Conservation (phyloP, 106 monocot genomes). For the Gastrodia elata region DNA sequence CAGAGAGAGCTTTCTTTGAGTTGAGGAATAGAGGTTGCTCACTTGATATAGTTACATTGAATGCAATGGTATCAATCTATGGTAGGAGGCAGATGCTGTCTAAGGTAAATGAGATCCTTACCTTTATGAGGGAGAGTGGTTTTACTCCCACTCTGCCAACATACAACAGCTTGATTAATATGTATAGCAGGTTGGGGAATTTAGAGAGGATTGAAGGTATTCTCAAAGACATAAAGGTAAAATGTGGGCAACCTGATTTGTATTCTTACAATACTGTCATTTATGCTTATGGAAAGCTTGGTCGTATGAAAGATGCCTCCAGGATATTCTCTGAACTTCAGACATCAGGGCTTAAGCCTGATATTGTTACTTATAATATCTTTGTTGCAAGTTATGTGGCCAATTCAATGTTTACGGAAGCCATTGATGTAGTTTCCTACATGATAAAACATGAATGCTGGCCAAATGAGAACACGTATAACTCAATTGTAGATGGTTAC, state of each 20-base stretch:
- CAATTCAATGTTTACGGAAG: constrained; percentile 85
- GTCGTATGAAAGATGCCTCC: constrained; percentile 70
- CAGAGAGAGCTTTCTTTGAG: constrained; percentile 67
- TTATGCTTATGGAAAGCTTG: constrained; percentile 78
- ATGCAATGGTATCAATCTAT: constrained; percentile 95
- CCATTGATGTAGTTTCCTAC: constrained; percentile 63
- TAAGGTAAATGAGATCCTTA: constrained; percentile 71
- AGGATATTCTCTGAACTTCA: constrained; percentile 80
- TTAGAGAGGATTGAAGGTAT: constrained; percentile 59
- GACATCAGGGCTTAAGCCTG: constrained; percentile 65
- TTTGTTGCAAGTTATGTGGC: constrained; percentile 74
- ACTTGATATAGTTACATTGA: constrained; percentile 74
- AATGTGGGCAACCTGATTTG: constrained; percentile 57
- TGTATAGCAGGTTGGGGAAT: constrained; percentile 62
- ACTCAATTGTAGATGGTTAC: constrained; percentile 65
- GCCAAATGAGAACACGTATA: constrained; percentile 88
- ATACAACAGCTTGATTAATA: constrained; percentile 81
- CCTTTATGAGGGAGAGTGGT: constrained; percentile 57
- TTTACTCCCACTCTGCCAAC: constrained; percentile 70
- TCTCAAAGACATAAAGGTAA: constrained; percentile 60
- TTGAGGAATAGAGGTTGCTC: constrained; percentile 64
- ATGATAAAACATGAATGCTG: constrained; percentile 66
- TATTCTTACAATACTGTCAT: constrained; percentile 91
- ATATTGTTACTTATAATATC: constrained; percentile 85
- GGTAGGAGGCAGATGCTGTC: constrained; percentile 63